Percentiles rank a stretch among this genome's conserved stretches.
Conservation (phyloP, 1,284 basidiomycete species). For the Veloboletus limbatus region DNA sequence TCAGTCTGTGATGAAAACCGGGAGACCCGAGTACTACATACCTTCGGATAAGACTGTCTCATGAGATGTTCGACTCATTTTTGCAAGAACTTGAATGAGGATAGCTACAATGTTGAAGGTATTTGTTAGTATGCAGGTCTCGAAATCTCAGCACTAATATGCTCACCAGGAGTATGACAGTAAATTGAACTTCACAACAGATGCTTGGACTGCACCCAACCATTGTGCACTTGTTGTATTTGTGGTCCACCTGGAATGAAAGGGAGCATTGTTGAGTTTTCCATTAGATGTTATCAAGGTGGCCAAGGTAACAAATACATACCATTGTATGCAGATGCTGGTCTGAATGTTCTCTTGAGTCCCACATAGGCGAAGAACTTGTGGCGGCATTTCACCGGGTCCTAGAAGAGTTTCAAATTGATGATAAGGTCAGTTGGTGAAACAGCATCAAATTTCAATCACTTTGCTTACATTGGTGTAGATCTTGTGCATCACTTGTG, state of each 20-base stretch:
- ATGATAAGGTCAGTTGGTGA: too few relatives aligned
- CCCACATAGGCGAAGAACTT: too few relatives aligned
- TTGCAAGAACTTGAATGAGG: neutral
- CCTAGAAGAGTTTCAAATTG: too few relatives aligned
- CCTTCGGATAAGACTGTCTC: neutral
- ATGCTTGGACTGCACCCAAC: neutral
- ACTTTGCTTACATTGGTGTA: too few relatives aligned
- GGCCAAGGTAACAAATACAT: too few relatives aligned
- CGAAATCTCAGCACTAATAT: too few relatives aligned
- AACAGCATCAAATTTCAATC: too few relatives aligned
- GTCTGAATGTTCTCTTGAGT: too few relatives aligned
- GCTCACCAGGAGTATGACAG: neutral
- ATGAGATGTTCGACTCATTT: neutral
- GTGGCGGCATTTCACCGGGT: too few relatives aligned
- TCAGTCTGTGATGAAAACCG: neutral
- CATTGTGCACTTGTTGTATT: neutral
- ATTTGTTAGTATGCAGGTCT: too few relatives aligned
- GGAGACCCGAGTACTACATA: neutral
- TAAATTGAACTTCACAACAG: neutral
- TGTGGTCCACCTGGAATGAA: neutral
- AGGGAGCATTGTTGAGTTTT: neutral
- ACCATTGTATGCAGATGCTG: too few relatives aligned
- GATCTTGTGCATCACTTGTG: too few relatives aligned
- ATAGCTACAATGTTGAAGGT: neutral
- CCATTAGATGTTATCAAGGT: neutral